A percentile compares a stretch with the other conserved stretches of the same genome.
Evolutionary conservation across 2,329 filamentous ascomycete species (phyloP).

Genomic region (Fusarium neocosmosporiellum): DNA sequence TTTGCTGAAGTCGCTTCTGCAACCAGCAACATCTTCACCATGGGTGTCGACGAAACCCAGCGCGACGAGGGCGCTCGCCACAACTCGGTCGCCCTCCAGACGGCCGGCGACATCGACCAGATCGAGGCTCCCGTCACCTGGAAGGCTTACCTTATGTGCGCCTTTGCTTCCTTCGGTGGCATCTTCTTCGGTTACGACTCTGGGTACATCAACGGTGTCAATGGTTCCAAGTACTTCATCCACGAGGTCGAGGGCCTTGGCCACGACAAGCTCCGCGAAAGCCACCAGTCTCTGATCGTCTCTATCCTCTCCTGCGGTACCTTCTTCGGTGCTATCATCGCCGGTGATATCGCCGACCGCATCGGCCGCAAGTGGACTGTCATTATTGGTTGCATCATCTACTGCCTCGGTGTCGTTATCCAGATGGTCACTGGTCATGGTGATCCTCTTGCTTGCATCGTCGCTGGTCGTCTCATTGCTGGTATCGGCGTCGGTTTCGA

Average conservation of each 20-base stretch:
- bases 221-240: conserved; percentile 64
- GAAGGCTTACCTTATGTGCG: conserved; percentile 76
- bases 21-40: conserved; percentile 9
- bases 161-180: conserved; percentile 77
- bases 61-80: conserved; percentile 35
- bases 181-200: conserved; percentile 86
- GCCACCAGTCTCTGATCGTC: conserved; percentile 69
- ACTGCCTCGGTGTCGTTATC: conserved; percentile 71
- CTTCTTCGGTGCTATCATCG: conserved; percentile 82
- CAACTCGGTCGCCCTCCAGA: conserved; percentile 49
- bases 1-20: not conserved
- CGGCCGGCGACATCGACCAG: conserved; percentile 64
- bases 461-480: conserved; percentile 37
- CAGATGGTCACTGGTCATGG: conserved; percentile 38
- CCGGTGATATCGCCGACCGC: conserved; percentile 80
- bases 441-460: conserved; percentile 33
- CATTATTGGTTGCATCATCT: conserved; percentile 77
- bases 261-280: conserved; percentile 50
- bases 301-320: conserved; percentile 83
- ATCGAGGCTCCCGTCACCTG: conserved; percentile 76
- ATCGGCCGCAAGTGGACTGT: conserved; percentile 80
- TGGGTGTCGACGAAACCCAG: conserved; percentile 42
- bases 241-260: conserved; percentile 59
- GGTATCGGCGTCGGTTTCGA: conserved; percentile 39
- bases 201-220: conserved; percentile 77